Base-by-base conservation (phyloP, 805 yeast species). In the Yamadazyma phyllophila region DNA sequence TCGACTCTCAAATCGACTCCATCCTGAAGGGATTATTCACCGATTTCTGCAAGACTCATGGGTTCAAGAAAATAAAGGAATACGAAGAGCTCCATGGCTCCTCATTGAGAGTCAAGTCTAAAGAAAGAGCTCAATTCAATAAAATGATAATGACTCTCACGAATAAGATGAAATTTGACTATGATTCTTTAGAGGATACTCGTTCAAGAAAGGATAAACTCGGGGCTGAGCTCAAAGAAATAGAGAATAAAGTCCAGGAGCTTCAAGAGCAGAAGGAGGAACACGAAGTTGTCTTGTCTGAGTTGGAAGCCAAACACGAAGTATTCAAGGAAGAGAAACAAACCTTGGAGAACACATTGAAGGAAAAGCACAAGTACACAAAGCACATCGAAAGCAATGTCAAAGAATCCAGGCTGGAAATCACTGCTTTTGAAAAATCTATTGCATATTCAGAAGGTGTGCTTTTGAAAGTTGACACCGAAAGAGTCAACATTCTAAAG, bases 21-120 rank as follows among this genome's bases (percentile, higher is more conserved):
- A 56, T 82, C 7, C 83, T 81, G 51, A 52, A 63, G 2, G 58
- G 60, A 3, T 63, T 82, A 3, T 86, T 81, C 57, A 39, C 59
- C 8, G 73, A 62, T 0, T 86, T 90, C 58, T 83, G 91, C 46
- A 44, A 58, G 1, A 69, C 64, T 45, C 65, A 83, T 43, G 80
- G 81, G 0, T 80, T 88, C 54, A 60, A 66, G 7, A 63, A 63
- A 49, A 80, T 89, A 33, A 70, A 74, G 39, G 89, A 84, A 29
- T 90, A 85, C 59, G 97, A 90, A 60, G 69, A 68, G 36, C 69
- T 78, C 10, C 86, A 83, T 44, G 91, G 92, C 5, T 68, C 78
- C 4, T 63, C 76, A 3, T 57, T 78, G 41, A 71, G 86, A 57
- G 71, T 72, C 27, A 78, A 80, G 43, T 71, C 82, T 1, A 80